These are phyloP conservation scores for Globisporangium apiculatum DNA, from an alignment of 352 stramenopile species.

Conservation along the genomic window DNA sequence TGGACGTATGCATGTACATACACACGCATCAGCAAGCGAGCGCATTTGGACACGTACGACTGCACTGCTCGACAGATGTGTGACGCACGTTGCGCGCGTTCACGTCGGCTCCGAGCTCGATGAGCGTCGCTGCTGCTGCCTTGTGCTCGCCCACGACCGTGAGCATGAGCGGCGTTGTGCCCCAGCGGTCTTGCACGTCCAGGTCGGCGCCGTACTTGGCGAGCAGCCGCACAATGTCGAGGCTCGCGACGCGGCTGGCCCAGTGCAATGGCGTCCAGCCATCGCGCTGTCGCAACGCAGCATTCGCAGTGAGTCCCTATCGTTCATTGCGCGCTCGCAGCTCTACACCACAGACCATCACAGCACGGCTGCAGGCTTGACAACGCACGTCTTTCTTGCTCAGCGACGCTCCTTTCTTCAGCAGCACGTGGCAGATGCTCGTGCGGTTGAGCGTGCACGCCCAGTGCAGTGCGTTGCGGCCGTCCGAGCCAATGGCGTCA, in stretches of 20 bases:
- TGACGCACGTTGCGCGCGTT: constrained; percentile 55
- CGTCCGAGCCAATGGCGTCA: constrained; percentile 61
- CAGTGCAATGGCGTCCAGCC: constrained; percentile 75
- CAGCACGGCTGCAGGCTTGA: background rate
- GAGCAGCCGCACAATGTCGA: constrained; percentile 70
- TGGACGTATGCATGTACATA: constrained; percentile 10
- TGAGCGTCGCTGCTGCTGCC: constrained; percentile 41
- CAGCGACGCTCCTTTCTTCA: constrained; percentile 73
- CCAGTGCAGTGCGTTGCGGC: constrained; percentile 77
- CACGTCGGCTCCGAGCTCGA: constrained; percentile 66
- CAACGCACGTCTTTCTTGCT: constrained; percentile 65
- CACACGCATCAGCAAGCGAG: background rate
- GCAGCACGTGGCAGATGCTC: constrained; percentile 72
- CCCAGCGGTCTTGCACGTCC: constrained; percentile 69
- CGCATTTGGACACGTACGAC: background rate
- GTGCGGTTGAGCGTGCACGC: constrained; percentile 67
- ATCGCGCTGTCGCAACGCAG: constrained; percentile 28
- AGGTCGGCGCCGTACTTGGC: constrained; percentile 71
- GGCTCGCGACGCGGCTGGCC: constrained; percentile 64
- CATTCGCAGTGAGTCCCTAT: too few relatives aligned
- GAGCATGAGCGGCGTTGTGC: constrained; percentile 74
- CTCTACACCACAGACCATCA: background rate
- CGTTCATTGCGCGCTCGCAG: too few relatives aligned
- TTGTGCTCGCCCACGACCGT: constrained; percentile 68
- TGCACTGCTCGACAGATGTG: background rate